Evolutionary conservation across 164 flowering plant species (phyloP), one percentile per base, ranked within the genome.

Genomic region (Chloranthus sessilifolius): DNA sequence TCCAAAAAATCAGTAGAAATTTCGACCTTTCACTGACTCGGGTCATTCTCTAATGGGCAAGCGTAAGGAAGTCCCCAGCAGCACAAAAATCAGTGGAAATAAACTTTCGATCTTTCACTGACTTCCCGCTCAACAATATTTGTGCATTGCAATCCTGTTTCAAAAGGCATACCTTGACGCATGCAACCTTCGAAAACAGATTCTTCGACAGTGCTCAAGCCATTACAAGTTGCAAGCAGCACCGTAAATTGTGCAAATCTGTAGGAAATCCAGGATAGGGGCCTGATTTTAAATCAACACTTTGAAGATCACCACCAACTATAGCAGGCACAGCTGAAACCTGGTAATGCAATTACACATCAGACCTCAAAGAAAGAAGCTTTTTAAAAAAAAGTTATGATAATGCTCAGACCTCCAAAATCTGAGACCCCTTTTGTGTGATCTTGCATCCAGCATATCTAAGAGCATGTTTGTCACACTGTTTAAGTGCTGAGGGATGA

Each of bases 231-330:
- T n/a, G 71, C 31, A 30, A 75, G 73, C 19, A 78, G 46, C 25
- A 71, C 67, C 74, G 62, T 70, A 26, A 62, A 55, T 40, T 68
- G 83, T 78, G 80, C 30, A 78, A 67, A 62, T 75, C 83, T 35
- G 80, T 75, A 5, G 83, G 80, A 48, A 78, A 75, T 25, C 61
- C 62, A 1, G 76, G 83, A 64, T 61, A 75, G 9, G 80, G 76
- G 6, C 66, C 29, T 8, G 80, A 74, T 55, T 43, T 75, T 19
- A 78, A 53, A 55, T 66, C 53, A 49, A 75, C 56, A 37, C 76
- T 68, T 50, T 7, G 55, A 33, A 75, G 53, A 47, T 54, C 40
- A 26, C 49, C 49, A 40, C 60, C 55, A 40, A 10, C 27, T 9
- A 26, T 27, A 21, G 38, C 38, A 27, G 62, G 47, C 8, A 71